Conservation (phyloP, 306 rosid genomes). For the Erythrophleum fordii region DNA sequence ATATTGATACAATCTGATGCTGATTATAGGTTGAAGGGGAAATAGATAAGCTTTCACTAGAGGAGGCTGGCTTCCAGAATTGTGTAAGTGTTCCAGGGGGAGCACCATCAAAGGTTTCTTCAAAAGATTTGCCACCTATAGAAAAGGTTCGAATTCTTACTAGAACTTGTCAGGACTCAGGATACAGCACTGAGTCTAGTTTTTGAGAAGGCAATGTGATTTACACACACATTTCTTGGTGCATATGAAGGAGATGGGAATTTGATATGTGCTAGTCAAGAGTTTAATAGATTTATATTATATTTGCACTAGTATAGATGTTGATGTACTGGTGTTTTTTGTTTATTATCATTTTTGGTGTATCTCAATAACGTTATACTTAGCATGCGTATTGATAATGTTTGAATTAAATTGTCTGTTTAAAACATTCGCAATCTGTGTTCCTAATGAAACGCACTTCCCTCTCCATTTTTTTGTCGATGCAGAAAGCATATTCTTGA, state of each 20-base stretch:
- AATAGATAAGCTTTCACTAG: slow-evolving; percentile 89
- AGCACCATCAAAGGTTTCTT: slow-evolving; percentile 76
- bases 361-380: neutral
- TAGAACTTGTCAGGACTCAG: neutral
- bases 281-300: neutral
- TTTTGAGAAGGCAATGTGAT: slow-evolving; percentile 4
- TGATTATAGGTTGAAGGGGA: slow-evolving; percentile 88
- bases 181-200: neutral
- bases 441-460: neutral
- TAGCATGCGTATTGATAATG: neutral
- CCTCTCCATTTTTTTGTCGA: neutral
- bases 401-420: neutral
- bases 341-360: neutral
- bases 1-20: slow-evolving; percentile 30
- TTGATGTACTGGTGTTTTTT: neutral
- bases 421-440: neutral
- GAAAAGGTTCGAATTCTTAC: slow-evolving; percentile 62
- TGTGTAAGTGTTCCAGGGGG: slow-evolving; percentile 94
- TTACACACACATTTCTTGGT: neutral
- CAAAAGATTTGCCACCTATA: slow-evolving; percentile 62
- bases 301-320: neutral
- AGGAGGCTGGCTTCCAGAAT: slow-evolving; percentile 88
- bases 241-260: neutral
- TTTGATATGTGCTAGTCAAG: neutral
- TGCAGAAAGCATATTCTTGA: neutral